A percentile compares a stretch with the other conserved stretches of the same genome.
phyloP scores from a whole-genome alignment of 139 green algal species.

The Micractinium sp. region DNA sequence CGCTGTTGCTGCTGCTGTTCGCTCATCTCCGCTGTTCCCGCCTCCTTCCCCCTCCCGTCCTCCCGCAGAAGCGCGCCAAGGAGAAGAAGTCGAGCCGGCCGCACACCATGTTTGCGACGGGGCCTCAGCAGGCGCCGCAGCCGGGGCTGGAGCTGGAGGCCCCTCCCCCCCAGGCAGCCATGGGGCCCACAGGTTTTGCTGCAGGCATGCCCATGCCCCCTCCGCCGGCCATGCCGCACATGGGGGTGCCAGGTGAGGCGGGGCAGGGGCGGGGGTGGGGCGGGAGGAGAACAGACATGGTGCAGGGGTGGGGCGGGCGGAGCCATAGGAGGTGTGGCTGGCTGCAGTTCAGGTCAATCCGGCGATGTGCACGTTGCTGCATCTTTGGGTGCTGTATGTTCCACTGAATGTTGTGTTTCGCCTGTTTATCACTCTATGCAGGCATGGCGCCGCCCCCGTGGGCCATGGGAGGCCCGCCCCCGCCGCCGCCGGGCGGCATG shows the following conservation, averaged over 20 bases:
- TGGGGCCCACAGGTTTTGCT: conserved; percentile 36
- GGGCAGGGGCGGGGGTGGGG: not conserved
- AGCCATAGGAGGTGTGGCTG: no score
- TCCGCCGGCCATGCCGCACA: conserved; percentile 13
- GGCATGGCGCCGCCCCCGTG: conserved; percentile 28
- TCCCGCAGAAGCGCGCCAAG: conserved; percentile 35
- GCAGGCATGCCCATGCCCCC: conserved; percentile 40
- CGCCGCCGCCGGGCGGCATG: not conserved
- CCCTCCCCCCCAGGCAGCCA: not conserved
- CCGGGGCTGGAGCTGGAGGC: conserved; percentile 21
- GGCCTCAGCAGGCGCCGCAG: conserved; percentile 41
- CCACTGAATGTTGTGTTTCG: not conserved
- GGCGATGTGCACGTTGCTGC: not conserved
- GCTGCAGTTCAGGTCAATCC: not conserved
- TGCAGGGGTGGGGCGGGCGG: no score
- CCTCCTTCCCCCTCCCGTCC: not conserved
- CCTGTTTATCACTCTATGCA: not conserved
- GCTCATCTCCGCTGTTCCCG: not conserved
- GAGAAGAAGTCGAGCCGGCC: conserved; percentile 61
- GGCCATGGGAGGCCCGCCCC: conserved; percentile 24
- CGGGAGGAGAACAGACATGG: not conserved
- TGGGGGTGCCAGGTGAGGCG: conserved; percentile 7
- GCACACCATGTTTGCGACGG: conserved; percentile 90
- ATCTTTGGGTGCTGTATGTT: not conserved
- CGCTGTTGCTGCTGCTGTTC: not conserved